Evolutionary conservation across 257 asterid genomes (phyloP), one percentile per base, ranked within the genome.

Genomic region (Linderniella brevidens): DNA sequence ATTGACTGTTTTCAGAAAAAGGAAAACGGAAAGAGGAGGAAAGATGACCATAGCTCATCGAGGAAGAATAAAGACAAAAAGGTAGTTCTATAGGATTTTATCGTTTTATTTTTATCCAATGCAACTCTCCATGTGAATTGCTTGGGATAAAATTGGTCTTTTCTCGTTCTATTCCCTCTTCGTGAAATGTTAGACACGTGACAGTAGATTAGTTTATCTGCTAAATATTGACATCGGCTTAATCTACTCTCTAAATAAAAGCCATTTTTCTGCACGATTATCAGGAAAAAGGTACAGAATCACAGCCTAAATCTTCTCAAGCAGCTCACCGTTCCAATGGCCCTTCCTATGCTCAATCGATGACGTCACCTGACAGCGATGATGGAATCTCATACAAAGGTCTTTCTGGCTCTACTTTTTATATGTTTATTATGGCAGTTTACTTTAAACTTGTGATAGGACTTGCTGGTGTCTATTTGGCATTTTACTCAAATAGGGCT

Each of bases 371-470:
- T 78, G 94, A 81, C 56, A 68, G 64, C 53, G 93, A 85, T 69
- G 96, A 77, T 70, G 94, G 88, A 55, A 75, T 90, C 73, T 65
- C 96, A 41, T 77, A 61, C 60, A 61, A 70, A 59, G 96, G 99
- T 90, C 29, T 5, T 41, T 32, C 13, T 6, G 11, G 8, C 17
- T 8, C 19, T 25, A 25, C 32, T 25, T 25, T 25, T 25, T 3
- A 25, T 25, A 25, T 6, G 3, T 25, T 25, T 25, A 25, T 25
- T 17, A 1, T 13, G 9, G n/a, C 13, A 4, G 10, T 13, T 51
- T 5, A 8, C 1, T n/a, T 32, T 20, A 13, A 32, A 8, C 19
- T 46, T 16, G 1, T n/a, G 32, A 8, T 17, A 5, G 32, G 17
- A 12, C 18, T 46, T 25, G 32, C 32, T 25, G 6, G 6, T 25